Evolutionary conservation across 2,329 filamentous ascomycete genomes (phyloP), one percentile per base, ranked within the genome.

Genomic region (Sporothrix curviconia): DNA sequence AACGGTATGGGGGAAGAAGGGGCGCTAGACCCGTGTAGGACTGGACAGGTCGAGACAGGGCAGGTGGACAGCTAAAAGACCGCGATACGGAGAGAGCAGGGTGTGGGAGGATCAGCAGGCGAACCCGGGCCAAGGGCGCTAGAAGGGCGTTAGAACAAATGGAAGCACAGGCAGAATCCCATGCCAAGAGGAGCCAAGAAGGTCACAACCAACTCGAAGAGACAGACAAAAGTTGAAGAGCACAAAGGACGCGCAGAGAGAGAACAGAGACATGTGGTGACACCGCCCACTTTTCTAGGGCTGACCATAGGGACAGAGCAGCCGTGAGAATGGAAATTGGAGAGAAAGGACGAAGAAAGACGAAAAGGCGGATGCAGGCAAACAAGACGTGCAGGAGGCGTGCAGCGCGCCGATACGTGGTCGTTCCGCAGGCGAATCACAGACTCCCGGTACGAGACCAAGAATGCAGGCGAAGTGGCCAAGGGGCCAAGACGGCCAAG

Each of bases 141-240:
- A 58, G 56, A 58, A 58, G 56, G 42, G 30, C 56, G 50, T 50
- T 50, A 58, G 56, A 58, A 58, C 34, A 34, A 39, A 49, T 58
- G 43, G 56, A 58, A 58, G 46, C 37, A 39, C 2, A 39, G 44
- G 28, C 53, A 30, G 42, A 32, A 22, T 19, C 30, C 32, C 32
- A 25, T 39, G 19, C n/a, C n/a, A n/a, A n/a, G n/a, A n/a, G n/a
- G n/a, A n/a, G n/a, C n/a, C n/a, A n/a, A n/a, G n/a, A n/a, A n/a
- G n/a, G n/a, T n/a, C n/a, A n/a, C n/a, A n/a, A n/a, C n/a, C n/a
- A n/a, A 7, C 11, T 25, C 12, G 19, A 44, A 44, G 40, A n/a
- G 15, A 37, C 36, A 37, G 36, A 37, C 12, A 37, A 37, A 7
- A 43, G 40, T 22, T 17, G n/a, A n/a, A n/a, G n/a, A n/a, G n/a